Base-by-base conservation (phyloP, 495 filamentous ascomycete species). In the Podospora appendiculata region DNA sequence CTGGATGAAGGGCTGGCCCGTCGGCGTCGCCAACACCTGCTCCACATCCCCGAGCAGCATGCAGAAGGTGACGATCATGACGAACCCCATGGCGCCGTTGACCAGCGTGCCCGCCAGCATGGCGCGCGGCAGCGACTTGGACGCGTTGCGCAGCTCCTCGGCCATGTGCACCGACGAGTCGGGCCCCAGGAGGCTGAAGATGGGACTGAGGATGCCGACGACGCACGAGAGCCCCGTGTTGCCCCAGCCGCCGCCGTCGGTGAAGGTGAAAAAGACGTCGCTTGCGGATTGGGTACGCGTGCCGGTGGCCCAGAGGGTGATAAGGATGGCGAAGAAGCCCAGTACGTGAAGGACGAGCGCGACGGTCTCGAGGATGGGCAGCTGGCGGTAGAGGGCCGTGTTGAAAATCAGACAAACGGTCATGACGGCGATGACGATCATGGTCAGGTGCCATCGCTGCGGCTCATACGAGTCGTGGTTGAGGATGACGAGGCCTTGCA, bases 341-440 rank as follows among this genome's bases (percentile, higher is more conserved):
- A 78, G 61, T 16, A 85, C 61, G 65, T 87, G 84, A 13, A 86
- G 68, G 12, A 84, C 69, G 32, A 87, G 60, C 43, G 84, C 77
- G 14, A 82, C 47, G 2, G 67, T 74, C 58, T 87, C 80, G 35
- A 86, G 64, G 14, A 77, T 58, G 0, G 84, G 81, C 35, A 86
- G 67, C 7, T 70, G 62, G 19, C 73, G 72, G 2, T 75, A 73
- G 0, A 81, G 51, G 39, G 75, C 69, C 5, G 75, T 79, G 61
- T 86, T 87, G 62, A 84, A 78, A 6, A 78, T 17, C 14, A 79
- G 70, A 8, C 70, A 70, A 36, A 82, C 68, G 4, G 68, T 52
- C 0, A 77, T 69, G 35, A 79, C 70, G 34, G 70, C 79, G 51
- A 79, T 75, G 36, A 76, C 69, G 13, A 86, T 66, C n/a, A 85